Base-by-base conservation (phyloP, 2,329 filamentous ascomycete species). In the Colletotrichum sp. region DNA sequence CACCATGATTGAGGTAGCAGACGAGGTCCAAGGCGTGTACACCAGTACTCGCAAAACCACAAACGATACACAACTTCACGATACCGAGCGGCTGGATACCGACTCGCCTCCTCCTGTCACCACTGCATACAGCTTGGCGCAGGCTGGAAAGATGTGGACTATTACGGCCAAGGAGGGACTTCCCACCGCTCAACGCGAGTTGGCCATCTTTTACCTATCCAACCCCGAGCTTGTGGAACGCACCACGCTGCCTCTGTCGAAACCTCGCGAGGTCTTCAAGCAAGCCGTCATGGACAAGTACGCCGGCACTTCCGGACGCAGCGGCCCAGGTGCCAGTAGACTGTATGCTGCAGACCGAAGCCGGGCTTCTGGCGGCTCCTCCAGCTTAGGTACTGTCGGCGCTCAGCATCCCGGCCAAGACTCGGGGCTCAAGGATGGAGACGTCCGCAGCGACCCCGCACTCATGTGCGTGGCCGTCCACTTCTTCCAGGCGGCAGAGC, bases 381-480 rank as follows among this genome's bases (percentile, higher is more conserved):
- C 27, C 74, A 79, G 34, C 76, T 76, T 52, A 15, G 75, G 36
- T 18, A 76, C 66, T 74, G 79, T 22, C 66, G 82, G 82, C 22
- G 79, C 80, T 52, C 79, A 81, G 25, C 83, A 82, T 32, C 48
- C 74, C 36, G 80, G 78, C 22, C 81, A 81, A 5, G 79, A 78
- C 34, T 71, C 79, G 2, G 80, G 79, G 48, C 83, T 83, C 62
- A 85, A 84, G 68, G 86, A 88, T 64, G 86, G 86, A 22, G 84
- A 91, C 75, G 88, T 91, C 43, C 84, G 95, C 78, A 96, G 93
- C 75, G 95, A 98, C 83, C 95, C 95, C 3, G 94, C 94, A 70
- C 92, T 96, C 56, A 97, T 98, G 94, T 98, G 96, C 80, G 92
- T 98, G 73, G 96, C 96, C 12, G 93, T 97, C 85, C 96, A 98